Conservation (phyloP, 179 eudicot genomes). For the Vitellaria paradoxa region DNA sequence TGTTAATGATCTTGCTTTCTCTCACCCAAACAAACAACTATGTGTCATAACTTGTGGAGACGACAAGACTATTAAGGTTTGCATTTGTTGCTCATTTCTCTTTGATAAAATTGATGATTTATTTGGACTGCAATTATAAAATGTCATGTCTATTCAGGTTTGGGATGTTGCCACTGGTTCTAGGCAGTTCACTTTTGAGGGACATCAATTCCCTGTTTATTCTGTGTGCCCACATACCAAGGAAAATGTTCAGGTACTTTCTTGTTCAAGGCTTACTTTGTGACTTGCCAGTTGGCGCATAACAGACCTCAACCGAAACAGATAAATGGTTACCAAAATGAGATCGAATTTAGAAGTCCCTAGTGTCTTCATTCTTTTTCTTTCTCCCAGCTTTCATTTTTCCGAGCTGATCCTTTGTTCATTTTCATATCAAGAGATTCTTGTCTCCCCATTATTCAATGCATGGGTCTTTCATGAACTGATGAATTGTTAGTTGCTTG, state of each 20-base stretch:
- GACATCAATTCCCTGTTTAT: constrained; percentile 74
- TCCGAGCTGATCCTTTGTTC: not conserved
- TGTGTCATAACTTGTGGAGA: constrained; percentile 85
- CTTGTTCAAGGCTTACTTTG: not conserved
- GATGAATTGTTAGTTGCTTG: not conserved
- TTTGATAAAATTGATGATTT: no score
- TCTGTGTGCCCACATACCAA: constrained; percentile 71
- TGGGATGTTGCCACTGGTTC: constrained; percentile 74
- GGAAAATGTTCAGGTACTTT: constrained; percentile 61
- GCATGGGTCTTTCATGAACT: not conserved
- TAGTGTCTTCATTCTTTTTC: not conserved
- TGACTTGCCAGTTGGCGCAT: not conserved
- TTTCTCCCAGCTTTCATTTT: not conserved
- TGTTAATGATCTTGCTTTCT: constrained; percentile 84
- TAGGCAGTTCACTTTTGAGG: constrained; percentile 58
- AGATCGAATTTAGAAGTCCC: not conserved
- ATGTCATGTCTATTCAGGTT: constrained; percentile 39
- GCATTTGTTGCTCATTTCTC: not conserved
- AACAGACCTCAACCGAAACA: not conserved
- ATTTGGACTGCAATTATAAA: constrained; percentile 10
- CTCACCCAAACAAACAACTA: constrained; percentile 56
- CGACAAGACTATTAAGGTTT: constrained; percentile 79
- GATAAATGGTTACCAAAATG: not conserved
- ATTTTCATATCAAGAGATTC: not conserved
- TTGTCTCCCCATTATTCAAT: not conserved